Conservation (phyloP, 2,329 filamentous ascomycete species). For the Exophiala dermatitidis region DNA sequence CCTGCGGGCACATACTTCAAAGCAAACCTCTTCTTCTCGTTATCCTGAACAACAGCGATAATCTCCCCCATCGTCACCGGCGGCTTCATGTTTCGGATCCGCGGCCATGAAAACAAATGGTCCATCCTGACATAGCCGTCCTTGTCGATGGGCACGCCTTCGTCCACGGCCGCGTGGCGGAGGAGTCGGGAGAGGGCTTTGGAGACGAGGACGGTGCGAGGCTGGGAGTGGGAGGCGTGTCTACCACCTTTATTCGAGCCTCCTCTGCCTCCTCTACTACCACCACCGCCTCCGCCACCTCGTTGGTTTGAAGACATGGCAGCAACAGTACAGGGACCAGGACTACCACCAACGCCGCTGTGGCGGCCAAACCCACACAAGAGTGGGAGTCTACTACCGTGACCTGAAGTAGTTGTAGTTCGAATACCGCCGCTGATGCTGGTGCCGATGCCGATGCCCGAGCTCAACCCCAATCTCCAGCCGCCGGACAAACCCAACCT, state of each 20-base stretch:
- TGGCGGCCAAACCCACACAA: no score
- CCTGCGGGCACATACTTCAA: slow-evolving; percentile 51
- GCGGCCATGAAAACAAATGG: slow-evolving; percentile 53
- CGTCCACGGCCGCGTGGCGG: slow-evolving; percentile 55
- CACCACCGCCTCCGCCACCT: background rate
- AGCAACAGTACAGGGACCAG: no score
- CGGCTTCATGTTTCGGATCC: slow-evolving; percentile 57
- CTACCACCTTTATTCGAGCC: background rate
- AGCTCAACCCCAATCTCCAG: no score
- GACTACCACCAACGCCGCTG: no score
- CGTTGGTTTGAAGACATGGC: background rate
- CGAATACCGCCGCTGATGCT: no score
- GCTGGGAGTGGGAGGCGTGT: slow-evolving; percentile 9
- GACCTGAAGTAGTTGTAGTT: no score
- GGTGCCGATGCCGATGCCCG: no score
- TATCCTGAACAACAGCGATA: slow-evolving; percentile 58
- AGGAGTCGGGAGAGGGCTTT: slow-evolving; percentile 49
- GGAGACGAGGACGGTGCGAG: slow-evolving; percentile 42
- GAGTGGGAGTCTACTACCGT: no score
- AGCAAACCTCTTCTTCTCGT: slow-evolving; percentile 86
- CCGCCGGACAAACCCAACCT: no score
- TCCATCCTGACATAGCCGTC: slow-evolving; percentile 55
- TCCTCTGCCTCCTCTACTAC: background rate
- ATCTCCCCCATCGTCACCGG: slow-evolving; percentile 67
- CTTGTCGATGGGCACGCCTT: slow-evolving; percentile 51